Evolutionary conservation across 495 filamentous ascomycete genomes (phyloP).

Genomic region (Hyaloscypha hepaticicola): DNA sequence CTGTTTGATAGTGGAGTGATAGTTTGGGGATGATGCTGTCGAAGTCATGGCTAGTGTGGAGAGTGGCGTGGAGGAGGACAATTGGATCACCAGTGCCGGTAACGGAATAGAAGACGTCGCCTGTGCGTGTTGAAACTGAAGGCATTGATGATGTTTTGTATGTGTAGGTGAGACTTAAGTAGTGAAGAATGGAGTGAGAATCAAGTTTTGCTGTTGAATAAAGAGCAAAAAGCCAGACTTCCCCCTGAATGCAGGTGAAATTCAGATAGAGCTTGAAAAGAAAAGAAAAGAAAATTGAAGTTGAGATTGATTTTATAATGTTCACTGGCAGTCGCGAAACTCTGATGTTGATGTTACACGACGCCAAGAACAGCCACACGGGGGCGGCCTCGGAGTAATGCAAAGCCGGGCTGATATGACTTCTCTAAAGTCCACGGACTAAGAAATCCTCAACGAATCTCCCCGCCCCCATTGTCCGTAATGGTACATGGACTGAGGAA

Average conservation of each 20-base stretch:
- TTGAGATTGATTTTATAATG: not conserved
- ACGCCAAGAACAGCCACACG: not conserved
- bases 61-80: conserved; percentile 8
- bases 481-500: too few relatives aligned
- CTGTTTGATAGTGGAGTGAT: not conserved
- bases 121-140: conserved; percentile 1
- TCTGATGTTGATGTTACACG: not conserved
- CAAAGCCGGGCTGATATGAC: not conserved
- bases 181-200: too few relatives aligned
- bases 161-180: too few relatives aligned
- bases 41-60: conserved; percentile 2
- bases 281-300: not conserved
- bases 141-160: not conserved
- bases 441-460: not conserved
- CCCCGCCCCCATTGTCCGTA: too few relatives aligned
- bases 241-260: not conserved
- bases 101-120: not conserved
- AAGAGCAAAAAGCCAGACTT: not conserved
- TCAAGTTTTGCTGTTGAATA: too few relatives aligned
- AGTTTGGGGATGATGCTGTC: not conserved
- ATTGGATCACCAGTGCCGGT: not conserved
- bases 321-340: not conserved
- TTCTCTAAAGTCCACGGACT: not conserved
- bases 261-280: not conserved
- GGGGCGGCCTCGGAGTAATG: not conserved